phyloP scores from a whole-genome alignment of 345 rosid genomes.

The Eucalyptus polybractea region DNA sequence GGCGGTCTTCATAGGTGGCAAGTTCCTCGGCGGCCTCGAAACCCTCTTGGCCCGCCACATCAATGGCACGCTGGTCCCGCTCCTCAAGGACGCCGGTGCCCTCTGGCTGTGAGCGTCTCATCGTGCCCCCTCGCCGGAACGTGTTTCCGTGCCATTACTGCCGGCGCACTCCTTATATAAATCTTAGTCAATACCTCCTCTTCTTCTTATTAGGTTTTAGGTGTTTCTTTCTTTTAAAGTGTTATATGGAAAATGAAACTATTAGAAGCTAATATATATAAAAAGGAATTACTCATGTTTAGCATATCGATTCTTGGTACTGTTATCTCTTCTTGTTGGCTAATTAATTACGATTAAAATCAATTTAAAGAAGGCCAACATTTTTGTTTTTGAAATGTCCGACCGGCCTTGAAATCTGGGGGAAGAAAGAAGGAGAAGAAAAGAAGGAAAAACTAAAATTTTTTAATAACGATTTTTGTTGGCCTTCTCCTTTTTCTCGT shows the following conservation, averaged over 20 bases:
- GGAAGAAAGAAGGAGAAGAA: not conserved
- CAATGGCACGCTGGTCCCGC: constrained; percentile 76
- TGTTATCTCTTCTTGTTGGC: not conserved
- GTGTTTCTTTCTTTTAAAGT: not conserved
- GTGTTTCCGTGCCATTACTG: not conserved
- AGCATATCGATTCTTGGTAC: not conserved
- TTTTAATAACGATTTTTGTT: not conserved
- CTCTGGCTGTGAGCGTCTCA: constrained; percentile 57
- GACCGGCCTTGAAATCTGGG: not conserved
- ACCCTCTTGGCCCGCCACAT: constrained; percentile 90
- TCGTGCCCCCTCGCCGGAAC: not conserved
- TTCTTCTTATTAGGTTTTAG: not conserved
- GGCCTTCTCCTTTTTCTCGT: not conserved
- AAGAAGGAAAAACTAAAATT: not conserved
- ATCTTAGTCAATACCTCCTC: not conserved
- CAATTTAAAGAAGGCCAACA: not conserved
- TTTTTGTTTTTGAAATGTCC: not conserved
- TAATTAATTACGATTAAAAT: not conserved
- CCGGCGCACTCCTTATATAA: not conserved
- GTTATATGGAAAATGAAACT: not conserved
- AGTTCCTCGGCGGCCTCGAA: constrained; percentile 80
- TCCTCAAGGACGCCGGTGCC: constrained; percentile 93
- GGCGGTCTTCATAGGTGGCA: constrained; percentile 76
- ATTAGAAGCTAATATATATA: not conserved
- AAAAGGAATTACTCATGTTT: not conserved